Evolutionary conservation across 2,329 filamentous ascomycete genomes (phyloP).

Genomic region (Venturia carpophila): DNA sequence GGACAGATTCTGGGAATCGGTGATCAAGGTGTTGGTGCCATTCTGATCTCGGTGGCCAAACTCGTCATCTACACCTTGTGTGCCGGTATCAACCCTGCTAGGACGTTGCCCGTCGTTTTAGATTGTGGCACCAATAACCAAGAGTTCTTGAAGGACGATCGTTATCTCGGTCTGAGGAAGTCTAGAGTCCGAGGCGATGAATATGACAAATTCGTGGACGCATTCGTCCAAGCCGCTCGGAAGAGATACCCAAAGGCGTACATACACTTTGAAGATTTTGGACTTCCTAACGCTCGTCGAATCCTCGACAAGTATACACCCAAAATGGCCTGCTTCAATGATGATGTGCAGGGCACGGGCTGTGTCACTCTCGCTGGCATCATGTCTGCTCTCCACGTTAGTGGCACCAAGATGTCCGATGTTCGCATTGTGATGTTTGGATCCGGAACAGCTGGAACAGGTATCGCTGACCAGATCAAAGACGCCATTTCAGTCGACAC

Average conservation of each 20-base stretch:
- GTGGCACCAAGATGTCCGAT: conserved; percentile 57
- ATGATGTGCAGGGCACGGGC: conserved; percentile 83
- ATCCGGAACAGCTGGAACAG: conserved; percentile 71
- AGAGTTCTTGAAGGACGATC: conserved; percentile 61
- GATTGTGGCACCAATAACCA: conserved; percentile 84
- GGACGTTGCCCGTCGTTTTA: conserved; percentile 71
- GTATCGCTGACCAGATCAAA: conserved; percentile 76
- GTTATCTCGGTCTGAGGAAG: conserved; percentile 70
- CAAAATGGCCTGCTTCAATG: conserved; percentile 77
- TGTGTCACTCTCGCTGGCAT: conserved; percentile 80
- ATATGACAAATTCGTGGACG: conserved; percentile 71
- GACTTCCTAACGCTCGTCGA: conserved; percentile 64
- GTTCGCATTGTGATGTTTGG: conserved; percentile 70
- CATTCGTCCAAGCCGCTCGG: conserved; percentile 60
- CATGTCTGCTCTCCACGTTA: conserved; percentile 65
- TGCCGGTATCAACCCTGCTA: conserved; percentile 74
- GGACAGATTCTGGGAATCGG: conserved; percentile 74
- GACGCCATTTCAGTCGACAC: conserved; percentile 68
- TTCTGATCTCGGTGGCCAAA: conserved; percentile 79
- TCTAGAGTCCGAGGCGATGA: conserved; percentile 58
- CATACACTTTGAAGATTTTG: conserved; percentile 88
- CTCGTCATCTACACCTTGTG: conserved; percentile 75
- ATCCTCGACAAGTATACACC: conserved; percentile 69
- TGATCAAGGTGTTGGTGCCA: conserved; percentile 78
- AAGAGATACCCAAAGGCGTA: conserved; percentile 71